Conservation (phyloP, 805 yeast genomes). For the Saccharomycopsis fibuligera region DNA sequence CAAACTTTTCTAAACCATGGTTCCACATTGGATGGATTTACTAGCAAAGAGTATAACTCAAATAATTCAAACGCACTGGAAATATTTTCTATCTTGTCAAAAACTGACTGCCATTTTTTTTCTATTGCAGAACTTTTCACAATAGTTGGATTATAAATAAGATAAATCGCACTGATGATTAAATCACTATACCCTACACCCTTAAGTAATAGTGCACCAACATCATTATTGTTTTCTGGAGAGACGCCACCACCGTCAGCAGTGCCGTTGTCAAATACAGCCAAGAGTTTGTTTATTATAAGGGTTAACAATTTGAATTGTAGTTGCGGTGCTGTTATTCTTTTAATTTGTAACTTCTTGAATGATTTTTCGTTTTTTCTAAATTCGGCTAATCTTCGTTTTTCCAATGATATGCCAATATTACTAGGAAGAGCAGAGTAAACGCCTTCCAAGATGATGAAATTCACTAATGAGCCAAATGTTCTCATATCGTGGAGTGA, state of each 20-base stretch:
- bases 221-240: constrained; percentile 36
- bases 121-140: background rate
- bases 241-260: constrained; percentile 26
- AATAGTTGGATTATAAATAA: constrained; percentile 32
- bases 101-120: constrained; percentile 13
- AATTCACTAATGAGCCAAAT: constrained; percentile 56
- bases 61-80: constrained; percentile 67
- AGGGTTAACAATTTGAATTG: constrained; percentile 14
- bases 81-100: constrained; percentile 32
- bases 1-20: constrained; percentile 41
- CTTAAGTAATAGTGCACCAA: constrained; percentile 45
- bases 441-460: constrained; percentile 65
- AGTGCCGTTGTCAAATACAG: constrained; percentile 22
- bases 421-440: constrained; percentile 53
- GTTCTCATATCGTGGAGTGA: constrained; percentile 82
- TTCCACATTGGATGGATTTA: constrained; percentile 35
- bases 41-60: constrained; percentile 50
- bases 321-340: background rate
- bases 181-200: constrained; percentile 67
- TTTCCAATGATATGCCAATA: constrained; percentile 58
- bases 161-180: constrained; percentile 40
- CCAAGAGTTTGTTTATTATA: constrained; percentile 24
- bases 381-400: constrained; percentile 49
- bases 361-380: constrained; percentile 25
- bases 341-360: background rate